phyloP scores from a whole-genome alignment of 2,329 filamentous ascomycete genomes.

The Penicillium sp. region DNA sequence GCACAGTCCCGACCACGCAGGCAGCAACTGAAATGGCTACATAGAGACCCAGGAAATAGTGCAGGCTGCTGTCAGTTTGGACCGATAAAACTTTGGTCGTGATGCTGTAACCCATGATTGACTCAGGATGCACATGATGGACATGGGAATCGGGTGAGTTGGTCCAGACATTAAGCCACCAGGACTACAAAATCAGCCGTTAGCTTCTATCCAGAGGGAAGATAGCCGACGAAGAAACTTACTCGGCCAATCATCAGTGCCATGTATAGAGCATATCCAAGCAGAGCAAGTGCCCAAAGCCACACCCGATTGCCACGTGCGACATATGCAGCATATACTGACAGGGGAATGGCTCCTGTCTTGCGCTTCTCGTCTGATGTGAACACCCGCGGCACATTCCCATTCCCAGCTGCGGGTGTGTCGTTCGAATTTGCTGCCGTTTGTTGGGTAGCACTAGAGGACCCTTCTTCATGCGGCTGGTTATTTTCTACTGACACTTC shows the following conservation, averaged over 20 bases:
- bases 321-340: conserved; percentile 65
- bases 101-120: conserved; percentile 17
- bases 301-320: conserved; percentile 60
- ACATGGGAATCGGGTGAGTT: conserved; percentile 28
- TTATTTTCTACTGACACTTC: too few species aligned
- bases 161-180: conserved; percentile 50
- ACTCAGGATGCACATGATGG: conserved; percentile 14
- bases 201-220: neutral
- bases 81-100: neutral
- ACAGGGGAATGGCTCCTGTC: conserved; percentile 63
- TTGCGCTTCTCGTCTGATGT: conserved; percentile 72
- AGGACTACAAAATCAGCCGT: conserved; percentile 28
- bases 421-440: conserved; percentile 28
- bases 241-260: conserved; percentile 51
- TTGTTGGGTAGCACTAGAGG: conserved; percentile 15
- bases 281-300: conserved; percentile 56
- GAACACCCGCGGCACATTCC: conserved; percentile 59
- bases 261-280: conserved; percentile 56
- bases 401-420: neutral
- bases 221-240: conserved; percentile 23
- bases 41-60: conserved; percentile 67
- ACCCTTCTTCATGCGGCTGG: too few species aligned
- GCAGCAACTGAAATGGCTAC: conserved; percentile 56
- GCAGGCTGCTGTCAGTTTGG: conserved; percentile 33
- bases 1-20: conserved; percentile 56